phyloP scores from a whole-genome alignment of 169 alveolate genomes.

The Plasmodium malariae region DNA sequence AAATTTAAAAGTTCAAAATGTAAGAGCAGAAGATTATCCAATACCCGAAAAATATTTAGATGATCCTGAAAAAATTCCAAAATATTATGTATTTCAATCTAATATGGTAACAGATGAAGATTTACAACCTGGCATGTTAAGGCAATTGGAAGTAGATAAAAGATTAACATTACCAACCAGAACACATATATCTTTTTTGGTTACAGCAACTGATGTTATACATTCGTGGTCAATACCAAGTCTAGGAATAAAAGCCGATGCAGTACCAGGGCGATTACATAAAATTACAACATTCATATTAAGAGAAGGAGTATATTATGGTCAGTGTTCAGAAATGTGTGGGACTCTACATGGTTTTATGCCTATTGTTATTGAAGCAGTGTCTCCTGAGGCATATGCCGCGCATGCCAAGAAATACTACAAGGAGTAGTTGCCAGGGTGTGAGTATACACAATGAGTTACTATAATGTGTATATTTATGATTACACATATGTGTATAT shows the following conservation, averaged over 20 bases:
- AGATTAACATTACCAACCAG: slow-evolving; percentile 91
- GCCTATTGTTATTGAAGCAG: slow-evolving; percentile 95
- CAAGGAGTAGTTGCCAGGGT: slow-evolving; percentile 84
- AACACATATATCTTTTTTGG: slow-evolving; percentile 90
- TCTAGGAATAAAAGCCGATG: slow-evolving; percentile 93
- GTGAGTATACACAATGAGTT: too few species aligned
- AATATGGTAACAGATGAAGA: slow-evolving; percentile 88
- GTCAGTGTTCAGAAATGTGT: slow-evolving; percentile 93
- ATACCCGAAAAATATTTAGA: slow-evolving; percentile 83
- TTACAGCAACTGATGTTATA: slow-evolving; percentile 90
- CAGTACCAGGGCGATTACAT: slow-evolving; percentile 92
- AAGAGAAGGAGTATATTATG: slow-evolving; percentile 95
- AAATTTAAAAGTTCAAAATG: slow-evolving; percentile 24
- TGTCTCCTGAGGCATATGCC: slow-evolving; percentile 91
- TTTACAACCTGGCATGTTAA: slow-evolving; percentile 89
- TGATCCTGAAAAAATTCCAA: slow-evolving; percentile 86
- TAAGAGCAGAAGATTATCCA: slow-evolving; percentile 83
- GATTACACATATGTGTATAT: neutral
- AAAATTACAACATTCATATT: slow-evolving; percentile 90
- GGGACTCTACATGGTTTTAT: slow-evolving; percentile 94
- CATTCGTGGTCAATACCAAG: slow-evolving; percentile 90
- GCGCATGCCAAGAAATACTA: slow-evolving; percentile 94
- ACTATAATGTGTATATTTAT: too few species aligned
- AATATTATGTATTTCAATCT: slow-evolving; percentile 86
- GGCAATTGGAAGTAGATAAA: slow-evolving; percentile 92